Percentiles rank a stretch among this genome's conserved stretches.
Evolutionary conservation across 2,329 filamentous ascomycete species (phyloP).

Genomic region (Daldinia sp.): DNA sequence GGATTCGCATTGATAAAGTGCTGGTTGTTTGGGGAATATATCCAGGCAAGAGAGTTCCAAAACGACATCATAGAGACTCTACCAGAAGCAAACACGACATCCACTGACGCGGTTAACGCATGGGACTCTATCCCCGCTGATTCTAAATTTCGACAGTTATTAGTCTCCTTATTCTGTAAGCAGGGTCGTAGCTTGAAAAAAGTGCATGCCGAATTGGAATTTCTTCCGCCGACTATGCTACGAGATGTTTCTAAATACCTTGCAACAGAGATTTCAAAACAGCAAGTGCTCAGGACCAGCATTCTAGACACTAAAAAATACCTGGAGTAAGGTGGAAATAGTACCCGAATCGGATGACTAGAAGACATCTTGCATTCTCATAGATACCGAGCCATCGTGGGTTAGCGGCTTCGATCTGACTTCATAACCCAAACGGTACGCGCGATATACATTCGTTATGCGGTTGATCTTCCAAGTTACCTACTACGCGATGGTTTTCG

Average conservation of each 20-base stretch:
- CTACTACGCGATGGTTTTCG: too few species aligned
- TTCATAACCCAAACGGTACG: too few species aligned
- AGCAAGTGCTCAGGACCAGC: too few species aligned
- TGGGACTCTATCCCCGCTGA: neutral
- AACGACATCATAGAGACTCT: slow-evolving; percentile 10
- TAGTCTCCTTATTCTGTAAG: neutral
- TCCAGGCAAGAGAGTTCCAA: slow-evolving; percentile 19
- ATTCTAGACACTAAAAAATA: too few species aligned
- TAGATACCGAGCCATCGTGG: too few species aligned
- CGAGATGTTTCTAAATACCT: neutral
- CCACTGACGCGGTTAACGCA: neutral
- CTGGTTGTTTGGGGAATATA: slow-evolving; percentile 21
- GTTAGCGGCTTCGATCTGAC: too few species aligned
- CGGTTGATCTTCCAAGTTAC: too few species aligned
- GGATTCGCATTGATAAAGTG: neutral
- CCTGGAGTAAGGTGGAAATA: too few species aligned
- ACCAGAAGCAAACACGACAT: neutral
- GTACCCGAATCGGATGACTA: too few species aligned
- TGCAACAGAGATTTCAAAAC: neutral
- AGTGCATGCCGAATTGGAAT: neutral
- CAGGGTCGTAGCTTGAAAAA: neutral
- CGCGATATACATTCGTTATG: too few species aligned
- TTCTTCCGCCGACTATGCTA: neutral
- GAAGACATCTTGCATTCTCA: too few species aligned
- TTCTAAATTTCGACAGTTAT: neutral